phyloP scores from a whole-genome alignment of 805 yeast species.

The Torulaspora quercuum region DNA sequence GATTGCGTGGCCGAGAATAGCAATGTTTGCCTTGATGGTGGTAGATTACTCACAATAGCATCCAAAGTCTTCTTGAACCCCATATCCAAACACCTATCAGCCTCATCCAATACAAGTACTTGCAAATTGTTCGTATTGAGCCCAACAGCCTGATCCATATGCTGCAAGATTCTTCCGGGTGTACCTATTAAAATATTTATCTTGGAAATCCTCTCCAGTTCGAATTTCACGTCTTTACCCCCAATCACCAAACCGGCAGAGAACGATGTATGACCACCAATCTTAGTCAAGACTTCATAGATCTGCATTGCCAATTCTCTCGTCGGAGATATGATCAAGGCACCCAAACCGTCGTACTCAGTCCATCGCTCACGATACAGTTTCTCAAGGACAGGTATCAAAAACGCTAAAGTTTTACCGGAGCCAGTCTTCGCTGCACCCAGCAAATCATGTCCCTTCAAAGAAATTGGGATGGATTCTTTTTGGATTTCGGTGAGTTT shows the following conservation, averaged over 20 bases:
- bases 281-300: conserved; percentile 78
- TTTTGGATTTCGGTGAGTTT: conserved; percentile 83
- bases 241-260: conserved; percentile 93
- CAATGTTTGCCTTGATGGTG: conserved; percentile 77
- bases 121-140: conserved; percentile 73
- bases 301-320: conserved; percentile 89
- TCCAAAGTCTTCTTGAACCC: conserved; percentile 84
- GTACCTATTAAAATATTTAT: conserved; percentile 86
- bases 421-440: conserved; percentile 86
- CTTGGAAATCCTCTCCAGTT: conserved; percentile 70
- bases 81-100: conserved; percentile 90
- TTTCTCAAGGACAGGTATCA: conserved; percentile 74
- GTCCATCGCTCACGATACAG: conserved; percentile 70
- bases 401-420: conserved; percentile 85
- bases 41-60: conserved; percentile 71
- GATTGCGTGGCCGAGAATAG: conserved; percentile 89
- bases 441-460: conserved; percentile 74
- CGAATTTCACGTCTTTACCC: conserved; percentile 82
- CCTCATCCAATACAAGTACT: conserved; percentile 81
- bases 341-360: conserved; percentile 84
- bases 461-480: conserved; percentile 67
- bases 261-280: conserved; percentile 69
- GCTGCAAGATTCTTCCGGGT: conserved; percentile 88
- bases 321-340: conserved; percentile 85
- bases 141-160: conserved; percentile 83